Percentiles rank a stretch among this genome's conserved stretches.
These are phyloP conservation scores for Xylaria sp. DNA, from an alignment of 2,329 filamentous ascomycete species.

Conservation along the genomic window DNA sequence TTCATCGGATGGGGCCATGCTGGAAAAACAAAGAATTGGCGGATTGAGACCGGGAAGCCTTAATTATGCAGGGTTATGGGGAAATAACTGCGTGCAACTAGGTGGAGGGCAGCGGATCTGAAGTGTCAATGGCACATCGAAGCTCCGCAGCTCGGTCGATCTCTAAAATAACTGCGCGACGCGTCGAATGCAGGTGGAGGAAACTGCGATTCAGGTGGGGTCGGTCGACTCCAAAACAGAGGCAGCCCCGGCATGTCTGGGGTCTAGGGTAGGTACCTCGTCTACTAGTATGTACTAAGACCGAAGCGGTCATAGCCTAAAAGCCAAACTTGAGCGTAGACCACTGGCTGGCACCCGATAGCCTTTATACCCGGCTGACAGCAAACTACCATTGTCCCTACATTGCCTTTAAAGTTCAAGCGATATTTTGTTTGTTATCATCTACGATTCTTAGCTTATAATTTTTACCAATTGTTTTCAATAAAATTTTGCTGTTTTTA, in stretches of 20 bases:
- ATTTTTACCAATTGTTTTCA: no score
- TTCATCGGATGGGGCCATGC: conserved; percentile 57
- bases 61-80: not conserved
- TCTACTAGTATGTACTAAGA: not conserved
- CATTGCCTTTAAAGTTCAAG: no score
- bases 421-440: no score
- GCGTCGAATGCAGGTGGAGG: not conserved
- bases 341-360: no score
- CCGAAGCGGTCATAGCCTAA: not conserved
- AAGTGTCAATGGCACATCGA: conserved; percentile 11
- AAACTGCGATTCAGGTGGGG: not conserved
- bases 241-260: not conserved
- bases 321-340: not conserved
- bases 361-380: no score
- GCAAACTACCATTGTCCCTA: no score
- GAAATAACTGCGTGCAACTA: not conserved
- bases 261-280: not conserved
- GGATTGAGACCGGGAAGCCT: not conserved
- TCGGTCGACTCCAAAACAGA: not conserved
- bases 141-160: not conserved
- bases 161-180: not conserved
- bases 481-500: no score
- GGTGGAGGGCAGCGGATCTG: not conserved
- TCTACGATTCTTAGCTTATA: no score
- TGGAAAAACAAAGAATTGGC: not conserved